Conservation (phyloP, 2,329 filamentous ascomycete species). For the Colletotrichum neosansevieriae region DNA sequence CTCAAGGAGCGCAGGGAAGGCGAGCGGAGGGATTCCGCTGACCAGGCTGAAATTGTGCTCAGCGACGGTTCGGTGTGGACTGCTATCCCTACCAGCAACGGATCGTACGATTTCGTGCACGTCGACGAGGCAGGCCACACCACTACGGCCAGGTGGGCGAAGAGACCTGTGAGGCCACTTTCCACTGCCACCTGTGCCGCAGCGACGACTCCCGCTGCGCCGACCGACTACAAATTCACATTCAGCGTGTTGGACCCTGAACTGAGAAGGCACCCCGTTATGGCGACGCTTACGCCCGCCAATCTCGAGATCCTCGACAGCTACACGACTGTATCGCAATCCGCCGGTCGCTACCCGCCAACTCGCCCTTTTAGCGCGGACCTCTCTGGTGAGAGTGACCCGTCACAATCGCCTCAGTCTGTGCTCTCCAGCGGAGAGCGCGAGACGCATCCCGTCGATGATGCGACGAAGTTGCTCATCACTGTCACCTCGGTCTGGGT, state of each 20-base stretch:
- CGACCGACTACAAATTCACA: conserved; percentile 70
- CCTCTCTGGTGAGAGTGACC: conserved; percentile 36
- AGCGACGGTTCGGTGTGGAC: conserved; percentile 72
- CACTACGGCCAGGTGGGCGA: conserved; percentile 78
- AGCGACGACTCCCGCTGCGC: conserved; percentile 42
- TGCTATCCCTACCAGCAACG: conserved; percentile 63
- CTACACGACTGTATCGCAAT: conserved; percentile 69
- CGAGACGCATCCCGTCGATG: conserved; percentile 42
- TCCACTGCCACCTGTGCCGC: conserved; percentile 42
- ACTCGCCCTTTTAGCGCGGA: conserved; percentile 49
- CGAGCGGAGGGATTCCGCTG: conserved; percentile 60
- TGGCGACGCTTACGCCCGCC: conserved; percentile 74
- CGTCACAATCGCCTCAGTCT: conserved; percentile 7
- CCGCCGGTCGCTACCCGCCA: conserved; percentile 61
- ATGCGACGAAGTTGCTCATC: conserved; percentile 42
- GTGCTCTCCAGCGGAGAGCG: conserved; percentile 20
- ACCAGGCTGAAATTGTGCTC: conserved; percentile 74
- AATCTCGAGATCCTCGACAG: conserved; percentile 77
- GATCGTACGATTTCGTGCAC: conserved; percentile 75
- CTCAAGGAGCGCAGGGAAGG: conserved; percentile 65
- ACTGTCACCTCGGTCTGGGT: conserved; percentile 45
- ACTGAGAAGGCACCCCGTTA: conserved; percentile 78
- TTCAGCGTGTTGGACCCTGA: conserved; percentile 82
- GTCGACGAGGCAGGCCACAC: conserved; percentile 68
- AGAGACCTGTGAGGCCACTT: conserved; percentile 49